A percentile compares a stretch with the other conserved stretches of the same genome.
Evolutionary conservation across 164 flowering plant species (phyloP).

Genomic region (Nymphaea colorata): DNA sequence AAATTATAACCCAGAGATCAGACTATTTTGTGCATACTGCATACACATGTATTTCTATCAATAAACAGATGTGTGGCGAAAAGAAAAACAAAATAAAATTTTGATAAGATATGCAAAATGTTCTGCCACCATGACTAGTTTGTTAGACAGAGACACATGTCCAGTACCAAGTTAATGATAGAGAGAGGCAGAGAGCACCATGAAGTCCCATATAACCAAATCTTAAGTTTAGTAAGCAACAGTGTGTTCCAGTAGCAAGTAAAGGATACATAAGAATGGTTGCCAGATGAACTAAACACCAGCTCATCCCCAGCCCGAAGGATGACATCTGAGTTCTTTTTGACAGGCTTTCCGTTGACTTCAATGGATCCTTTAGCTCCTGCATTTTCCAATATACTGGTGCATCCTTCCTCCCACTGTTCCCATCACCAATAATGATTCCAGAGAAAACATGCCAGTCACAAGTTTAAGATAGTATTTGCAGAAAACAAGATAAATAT

Average conservation of each 20-base stretch:
- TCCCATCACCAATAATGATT: conserved; percentile 31
- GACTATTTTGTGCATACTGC: too few relatives aligned
- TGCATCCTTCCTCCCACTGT: conserved; percentile 49
- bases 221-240: too few relatives aligned
- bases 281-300: conserved; percentile 46
- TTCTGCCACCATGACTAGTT: too few relatives aligned
- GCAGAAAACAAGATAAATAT: background rate
- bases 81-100: too few relatives aligned
- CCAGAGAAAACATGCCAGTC: background rate
- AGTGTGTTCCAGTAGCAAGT: background rate
- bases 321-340: conserved; percentile 30
- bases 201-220: too few relatives aligned
- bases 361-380: conserved; percentile 77
- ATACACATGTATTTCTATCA: too few relatives aligned
- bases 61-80: too few relatives aligned
- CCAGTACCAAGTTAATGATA: too few relatives aligned
- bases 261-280: conserved; percentile 87
- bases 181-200: too few relatives aligned
- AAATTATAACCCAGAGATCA: too few relatives aligned
- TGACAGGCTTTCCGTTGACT: conserved; percentile 50
- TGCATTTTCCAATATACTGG: conserved; percentile 57
- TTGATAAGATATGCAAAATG: too few relatives aligned
- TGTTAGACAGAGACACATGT: too few relatives aligned
- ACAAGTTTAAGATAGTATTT: background rate
- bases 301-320: conserved; percentile 83